Evolutionary conservation across 352 stramenopile genomes (phyloP).

Genomic region (Nothophytophthora sp.): DNA sequence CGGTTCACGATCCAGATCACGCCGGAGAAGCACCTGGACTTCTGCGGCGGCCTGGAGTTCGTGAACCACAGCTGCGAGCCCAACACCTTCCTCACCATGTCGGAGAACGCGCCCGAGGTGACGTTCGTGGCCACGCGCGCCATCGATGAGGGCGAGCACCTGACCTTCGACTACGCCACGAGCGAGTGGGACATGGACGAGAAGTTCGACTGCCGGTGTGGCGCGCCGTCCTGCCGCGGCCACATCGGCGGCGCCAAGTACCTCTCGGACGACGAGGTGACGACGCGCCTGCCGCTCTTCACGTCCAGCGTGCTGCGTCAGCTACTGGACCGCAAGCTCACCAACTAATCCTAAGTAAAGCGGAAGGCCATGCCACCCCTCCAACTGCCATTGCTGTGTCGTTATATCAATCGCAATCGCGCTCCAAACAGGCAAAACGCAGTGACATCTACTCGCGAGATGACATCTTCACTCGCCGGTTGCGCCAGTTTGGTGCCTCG

Average conservation of each 20-base stretch:
- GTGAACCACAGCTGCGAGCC: constrained; percentile 89
- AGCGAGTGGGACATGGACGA: constrained; percentile 93
- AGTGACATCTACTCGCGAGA: no score
- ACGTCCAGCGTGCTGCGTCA: constrained; percentile 72
- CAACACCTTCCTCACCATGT: constrained; percentile 82
- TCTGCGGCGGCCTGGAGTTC: constrained; percentile 82
- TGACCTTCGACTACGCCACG: constrained; percentile 89
- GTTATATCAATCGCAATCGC: no score
- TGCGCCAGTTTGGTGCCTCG: constrained; percentile 14
- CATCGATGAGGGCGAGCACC: constrained; percentile 71
- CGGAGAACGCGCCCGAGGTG: constrained; percentile 67
- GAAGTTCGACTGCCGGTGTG: constrained; percentile 87
- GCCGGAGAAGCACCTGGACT: constrained; percentile 80
- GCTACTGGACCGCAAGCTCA: constrained; percentile 58
- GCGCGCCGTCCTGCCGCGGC: constrained; percentile 53
- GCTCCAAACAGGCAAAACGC: no score
- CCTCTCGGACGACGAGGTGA: constrained; percentile 57
- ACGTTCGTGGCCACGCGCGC: constrained; percentile 77
- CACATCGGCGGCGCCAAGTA: constrained; percentile 86
- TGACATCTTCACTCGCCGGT: neutral
- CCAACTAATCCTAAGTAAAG: constrained; percentile 27
- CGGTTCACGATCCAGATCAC: constrained; percentile 86
- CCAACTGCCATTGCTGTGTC: no score
- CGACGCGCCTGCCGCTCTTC: constrained; percentile 58
- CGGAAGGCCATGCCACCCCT: no score